These are phyloP conservation scores for Mucor velutinosus DNA, from an alignment of 371 early-diverging fungal genomes.

Conservation along the genomic window DNA sequence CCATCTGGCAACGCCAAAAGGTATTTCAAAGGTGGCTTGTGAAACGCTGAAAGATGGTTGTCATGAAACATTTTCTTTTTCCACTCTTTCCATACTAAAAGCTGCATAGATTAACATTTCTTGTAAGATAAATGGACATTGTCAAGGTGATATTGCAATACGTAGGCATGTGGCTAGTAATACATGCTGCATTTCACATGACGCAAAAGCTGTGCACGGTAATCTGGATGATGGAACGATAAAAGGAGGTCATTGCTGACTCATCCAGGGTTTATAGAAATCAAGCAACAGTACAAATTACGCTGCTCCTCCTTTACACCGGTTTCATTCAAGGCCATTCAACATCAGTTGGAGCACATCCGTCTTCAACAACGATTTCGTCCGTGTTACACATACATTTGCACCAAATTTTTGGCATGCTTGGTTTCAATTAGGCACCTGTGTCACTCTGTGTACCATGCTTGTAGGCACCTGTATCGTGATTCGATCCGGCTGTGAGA, in stretches of 20 bases:
- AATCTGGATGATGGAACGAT: too few species aligned
- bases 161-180: neutral
- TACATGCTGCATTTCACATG: neutral
- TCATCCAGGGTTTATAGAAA: neutral
- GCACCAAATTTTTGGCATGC: neutral
- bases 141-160: neutral
- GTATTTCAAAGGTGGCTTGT: too few species aligned
- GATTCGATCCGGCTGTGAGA: too few species aligned
- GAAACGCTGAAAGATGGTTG: too few species aligned
- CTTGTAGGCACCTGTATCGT: too few species aligned
- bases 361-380: neutral
- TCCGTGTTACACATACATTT: neutral
- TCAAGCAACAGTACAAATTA: neutral
- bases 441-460: too few species aligned
- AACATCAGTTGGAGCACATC: neutral
- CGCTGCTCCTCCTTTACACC: neutral
- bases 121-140: neutral
- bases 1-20: too few species aligned
- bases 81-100: too few species aligned
- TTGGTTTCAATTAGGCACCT: neutral
- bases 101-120: neutral
- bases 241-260: too few species aligned
- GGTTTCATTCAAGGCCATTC: neutral
- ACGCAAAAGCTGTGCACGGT: neutral
- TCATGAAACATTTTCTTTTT: too few species aligned